A percentile compares a stretch with the other conserved stretches of the same genome.
Evolutionary conservation across 257 asterid species (phyloP).

Genomic region (Gentiana straminea): DNA sequence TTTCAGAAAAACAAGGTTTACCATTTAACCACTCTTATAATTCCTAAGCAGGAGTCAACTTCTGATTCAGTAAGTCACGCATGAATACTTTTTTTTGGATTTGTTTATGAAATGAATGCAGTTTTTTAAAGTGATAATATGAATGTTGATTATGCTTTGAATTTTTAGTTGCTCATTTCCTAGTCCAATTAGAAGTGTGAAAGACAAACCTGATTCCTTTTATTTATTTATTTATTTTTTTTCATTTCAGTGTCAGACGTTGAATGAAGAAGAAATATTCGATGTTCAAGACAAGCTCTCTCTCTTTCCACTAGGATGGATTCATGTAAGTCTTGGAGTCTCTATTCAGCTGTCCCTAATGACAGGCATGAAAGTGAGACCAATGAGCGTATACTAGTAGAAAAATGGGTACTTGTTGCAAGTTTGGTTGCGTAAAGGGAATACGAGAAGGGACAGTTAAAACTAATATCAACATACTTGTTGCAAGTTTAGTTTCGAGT

Average conservation of each 20-base stretch:
- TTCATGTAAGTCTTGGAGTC: conserved; percentile 65
- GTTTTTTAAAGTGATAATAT: too few species aligned
- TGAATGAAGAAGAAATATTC: conserved; percentile 88
- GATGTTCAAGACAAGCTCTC: conserved; percentile 76
- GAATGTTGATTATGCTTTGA: too few species aligned
- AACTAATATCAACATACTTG: too few species aligned
- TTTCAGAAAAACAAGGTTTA: conserved; percentile 75
- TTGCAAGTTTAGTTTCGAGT: too few species aligned
- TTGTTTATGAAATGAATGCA: too few species aligned
- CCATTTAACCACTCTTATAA: conserved; percentile 70
- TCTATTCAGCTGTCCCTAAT: background rate
- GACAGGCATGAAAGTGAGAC: too few species aligned
- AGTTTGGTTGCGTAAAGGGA: background rate
- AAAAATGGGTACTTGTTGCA: background rate
- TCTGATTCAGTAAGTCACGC: conserved; percentile 66
- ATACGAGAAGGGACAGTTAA: too few species aligned
- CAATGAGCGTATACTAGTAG: too few species aligned
- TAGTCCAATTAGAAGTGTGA: too few species aligned
- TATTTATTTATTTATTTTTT: background rate
- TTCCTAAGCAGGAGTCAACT: conserved; percentile 97
- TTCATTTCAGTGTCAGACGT: conserved; percentile 67
- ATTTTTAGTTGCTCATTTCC: background rate
- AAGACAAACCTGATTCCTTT: too few species aligned
- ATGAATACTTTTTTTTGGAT: too few species aligned
- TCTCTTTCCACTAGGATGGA: conserved; percentile 95